These are phyloP conservation scores for Ogataea ramenticola DNA, from an alignment of 805 yeast species.

Conservation along the genomic window DNA sequence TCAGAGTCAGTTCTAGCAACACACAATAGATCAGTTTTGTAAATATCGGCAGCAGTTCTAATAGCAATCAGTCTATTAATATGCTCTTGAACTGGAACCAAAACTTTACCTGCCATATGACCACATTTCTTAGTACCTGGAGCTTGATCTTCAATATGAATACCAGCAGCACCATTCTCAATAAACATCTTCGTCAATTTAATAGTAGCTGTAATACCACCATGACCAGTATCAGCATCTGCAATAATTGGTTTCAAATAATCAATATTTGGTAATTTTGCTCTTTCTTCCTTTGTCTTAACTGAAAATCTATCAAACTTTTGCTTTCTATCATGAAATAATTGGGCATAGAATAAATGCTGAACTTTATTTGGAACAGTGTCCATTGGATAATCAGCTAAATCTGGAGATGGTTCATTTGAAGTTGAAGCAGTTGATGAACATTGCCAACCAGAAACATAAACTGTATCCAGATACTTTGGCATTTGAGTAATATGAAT, in stretches of 20 bases:
- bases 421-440: conserved; percentile 96
- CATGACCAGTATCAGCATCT: conserved; percentile 98
- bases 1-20: conserved; percentile 97
- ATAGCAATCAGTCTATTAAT: conserved; percentile 90
- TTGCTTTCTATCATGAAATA: conserved; percentile 96
- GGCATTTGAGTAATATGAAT: conserved; percentile 97
- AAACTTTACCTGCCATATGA: conserved; percentile 98
- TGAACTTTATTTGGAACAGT: conserved; percentile 98
- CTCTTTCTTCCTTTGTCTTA: conserved; percentile 52
- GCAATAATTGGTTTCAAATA: conserved; percentile 93
- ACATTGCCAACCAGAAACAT: conserved; percentile 98
- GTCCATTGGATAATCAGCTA: conserved; percentile 98
- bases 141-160: conserved; percentile 98
- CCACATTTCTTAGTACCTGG: conserved; percentile 99
- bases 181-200: conserved; percentile 93
- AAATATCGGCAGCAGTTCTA: conserved; percentile 90
- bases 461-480: conserved; percentile 83
- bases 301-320: conserved; percentile 68
- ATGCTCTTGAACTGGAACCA: conserved; percentile 97
- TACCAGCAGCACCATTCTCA: conserved; percentile 98
- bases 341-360: conserved; percentile 93
- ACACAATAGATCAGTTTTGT: conserved; percentile 76
- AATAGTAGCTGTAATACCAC: conserved; percentile 94
- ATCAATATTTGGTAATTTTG: conserved; percentile 68
- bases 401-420: conserved; percentile 96